phyloP scores from a whole-genome alignment of 129 eudicot genomes.

The Lactuca sativa region DNA sequence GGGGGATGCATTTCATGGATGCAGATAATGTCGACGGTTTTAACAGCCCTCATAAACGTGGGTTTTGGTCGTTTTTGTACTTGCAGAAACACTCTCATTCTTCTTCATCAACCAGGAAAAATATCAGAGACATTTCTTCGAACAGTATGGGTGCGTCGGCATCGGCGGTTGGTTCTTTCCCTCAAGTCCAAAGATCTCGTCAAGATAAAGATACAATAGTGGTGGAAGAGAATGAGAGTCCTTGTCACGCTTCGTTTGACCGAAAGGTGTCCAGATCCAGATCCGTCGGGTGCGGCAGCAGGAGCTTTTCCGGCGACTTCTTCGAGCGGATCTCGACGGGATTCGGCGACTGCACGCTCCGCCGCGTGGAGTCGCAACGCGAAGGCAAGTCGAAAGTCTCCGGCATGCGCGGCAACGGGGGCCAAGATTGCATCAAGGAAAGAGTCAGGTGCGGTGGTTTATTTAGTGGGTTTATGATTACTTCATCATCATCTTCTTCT shows the following conservation, averaged over 20 bases:
- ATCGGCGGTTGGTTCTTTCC: background rate
- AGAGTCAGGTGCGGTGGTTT: slow-evolving; percentile 86
- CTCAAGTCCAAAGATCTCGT: slow-evolving; percentile 22
- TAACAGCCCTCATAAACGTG: slow-evolving; percentile 39
- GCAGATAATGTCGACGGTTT: slow-evolving; percentile 24
- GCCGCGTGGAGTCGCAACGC: slow-evolving; percentile 86
- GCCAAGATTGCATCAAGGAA: slow-evolving; percentile 55
- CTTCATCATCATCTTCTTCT: slow-evolving; percentile 78
- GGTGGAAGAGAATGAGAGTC: slow-evolving; percentile 58
- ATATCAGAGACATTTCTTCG: slow-evolving; percentile 40
- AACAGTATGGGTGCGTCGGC: slow-evolving; percentile 30
- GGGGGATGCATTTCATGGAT: slow-evolving; percentile 48
- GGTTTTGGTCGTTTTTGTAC: slow-evolving; percentile 81
- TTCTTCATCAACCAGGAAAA: slow-evolving; percentile 18
- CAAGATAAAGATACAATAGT: slow-evolving; percentile 17
- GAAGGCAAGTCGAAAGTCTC: slow-evolving; percentile 58
- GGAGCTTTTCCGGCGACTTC: slow-evolving; percentile 94
- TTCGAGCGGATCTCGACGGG: slow-evolving; percentile 92
- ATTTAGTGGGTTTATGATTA: slow-evolving; percentile 77
- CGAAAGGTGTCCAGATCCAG: slow-evolving; percentile 86
- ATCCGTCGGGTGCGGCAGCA: slow-evolving; percentile 95
- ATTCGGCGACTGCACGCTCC: slow-evolving; percentile 82
- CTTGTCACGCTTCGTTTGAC: slow-evolving; percentile 49
- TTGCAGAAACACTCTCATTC: slow-evolving; percentile 36
- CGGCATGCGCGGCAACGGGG: slow-evolving; percentile 30